phyloP scores from a whole-genome alignment of 495 filamentous ascomycete genomes.

The Talaromyces ruber region DNA sequence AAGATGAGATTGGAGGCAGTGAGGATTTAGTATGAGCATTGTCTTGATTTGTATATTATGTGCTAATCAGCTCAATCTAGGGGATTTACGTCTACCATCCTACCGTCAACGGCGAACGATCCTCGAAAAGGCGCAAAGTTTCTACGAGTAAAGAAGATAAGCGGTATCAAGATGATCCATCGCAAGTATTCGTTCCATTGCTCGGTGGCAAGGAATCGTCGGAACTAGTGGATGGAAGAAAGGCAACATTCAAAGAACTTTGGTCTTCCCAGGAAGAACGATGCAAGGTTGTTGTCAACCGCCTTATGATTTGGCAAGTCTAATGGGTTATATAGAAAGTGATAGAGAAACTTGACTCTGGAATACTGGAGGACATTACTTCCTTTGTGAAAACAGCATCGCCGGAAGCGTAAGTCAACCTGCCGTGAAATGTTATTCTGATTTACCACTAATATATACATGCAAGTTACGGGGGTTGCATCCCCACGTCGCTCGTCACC shows the following conservation, averaged over 20 bases:
- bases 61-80: background rate
- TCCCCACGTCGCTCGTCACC: slow-evolving; percentile 75
- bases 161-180: slow-evolving; percentile 8
- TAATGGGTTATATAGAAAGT: slow-evolving; percentile 19
- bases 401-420: slow-evolving; percentile 26
- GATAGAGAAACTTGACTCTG: slow-evolving; percentile 37
- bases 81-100: slow-evolving; percentile 64
- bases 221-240: slow-evolving; percentile 43
- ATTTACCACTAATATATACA: slow-evolving; percentile 12
- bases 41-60: background rate
- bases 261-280: slow-evolving; percentile 62
- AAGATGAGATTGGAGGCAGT: slow-evolving; percentile 21
- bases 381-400: slow-evolving; percentile 54
- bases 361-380: slow-evolving; percentile 56
- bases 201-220: slow-evolving; percentile 52
- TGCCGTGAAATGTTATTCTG: background rate
- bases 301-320: background rate
- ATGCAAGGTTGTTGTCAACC: slow-evolving; percentile 52
- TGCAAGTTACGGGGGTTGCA: slow-evolving; percentile 38
- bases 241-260: slow-evolving; percentile 51
- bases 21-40: slow-evolving; percentile 38
- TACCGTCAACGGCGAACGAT: slow-evolving; percentile 33
- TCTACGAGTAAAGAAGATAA: slow-evolving; percentile 19
- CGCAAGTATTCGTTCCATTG: slow-evolving; percentile 47
- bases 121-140: slow-evolving; percentile 57